Percentiles rank a stretch among this genome's conserved stretches.
Evolutionary conservation across 2,329 filamentous ascomycete species (phyloP).

Genomic region (Colletotrichum acutatum): DNA sequence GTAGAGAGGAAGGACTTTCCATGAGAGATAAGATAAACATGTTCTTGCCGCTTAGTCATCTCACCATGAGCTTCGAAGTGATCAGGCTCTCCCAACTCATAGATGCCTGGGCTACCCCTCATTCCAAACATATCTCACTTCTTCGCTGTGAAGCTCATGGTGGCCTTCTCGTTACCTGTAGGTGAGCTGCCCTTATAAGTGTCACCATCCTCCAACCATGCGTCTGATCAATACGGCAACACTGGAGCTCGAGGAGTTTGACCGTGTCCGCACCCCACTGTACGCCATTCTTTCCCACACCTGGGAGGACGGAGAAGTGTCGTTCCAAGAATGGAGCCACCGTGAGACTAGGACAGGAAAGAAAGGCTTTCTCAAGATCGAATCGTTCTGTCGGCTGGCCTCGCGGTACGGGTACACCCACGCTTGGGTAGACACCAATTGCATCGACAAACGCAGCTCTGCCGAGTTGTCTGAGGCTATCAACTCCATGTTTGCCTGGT

Average conservation of each 20-base stretch:
- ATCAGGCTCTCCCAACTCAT: neutral
- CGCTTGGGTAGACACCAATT: constrained; percentile 14
- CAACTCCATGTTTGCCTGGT: constrained; percentile 37
- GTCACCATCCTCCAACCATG: neutral
- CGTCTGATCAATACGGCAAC: constrained; percentile 11
- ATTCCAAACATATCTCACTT: neutral
- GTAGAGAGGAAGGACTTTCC: no score
- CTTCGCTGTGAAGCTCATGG: neutral
- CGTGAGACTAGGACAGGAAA: accelerated
- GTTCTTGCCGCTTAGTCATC: neutral
- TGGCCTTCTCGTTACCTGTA: no score
- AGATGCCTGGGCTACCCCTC: neutral
- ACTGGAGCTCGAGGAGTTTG: neutral
- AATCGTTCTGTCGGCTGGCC: neutral
- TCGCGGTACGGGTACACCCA: neutral
- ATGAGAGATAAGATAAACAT: neutral
- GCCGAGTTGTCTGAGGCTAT: constrained; percentile 25
- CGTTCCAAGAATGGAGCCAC: constrained; percentile 5
- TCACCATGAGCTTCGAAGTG: neutral
- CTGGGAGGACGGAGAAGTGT: constrained; percentile 26
- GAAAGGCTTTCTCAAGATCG: neutral
- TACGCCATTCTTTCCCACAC: constrained; percentile 36
- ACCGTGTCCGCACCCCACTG: neutral
- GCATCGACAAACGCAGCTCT: constrained; percentile 23
- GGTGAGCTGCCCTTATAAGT: neutral